Evolutionary conservation across 345 rosid genomes (phyloP), one percentile per base, ranked within the genome.

Genomic region (Eucalyptus pauciflora): DNA sequence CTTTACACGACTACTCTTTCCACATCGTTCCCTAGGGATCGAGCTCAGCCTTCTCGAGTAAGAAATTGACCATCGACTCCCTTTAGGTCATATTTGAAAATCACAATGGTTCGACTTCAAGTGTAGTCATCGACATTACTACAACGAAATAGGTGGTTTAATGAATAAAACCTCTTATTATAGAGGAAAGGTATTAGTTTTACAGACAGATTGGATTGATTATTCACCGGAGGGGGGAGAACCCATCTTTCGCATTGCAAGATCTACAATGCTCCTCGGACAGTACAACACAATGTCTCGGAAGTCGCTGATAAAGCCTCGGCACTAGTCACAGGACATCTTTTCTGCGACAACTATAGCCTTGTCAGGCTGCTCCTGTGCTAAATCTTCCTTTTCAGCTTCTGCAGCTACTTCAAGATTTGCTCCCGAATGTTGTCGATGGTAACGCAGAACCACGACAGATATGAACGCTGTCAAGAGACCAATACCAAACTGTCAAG

Each of bases 401-500:
- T 76, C 92, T 87, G 88, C 94, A 50, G 48, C 95, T 64, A 81
- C 94, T 85, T 89, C 94, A 25, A 89, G 87, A 14, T 89, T 92
- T 64, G 91, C 67, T 87, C n/a, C 87, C 18, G 93, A 89, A 76
- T 94, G 95, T 89, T 94, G 95, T 88, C 95, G 93, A 89, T 88
- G 93, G 92, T 93, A 95, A 50, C 95, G 93, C 90, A 97, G 88
- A 48, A 96, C 93, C 25, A 96, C 99, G 88, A 96, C 86, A 8
- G 94, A 90, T 92, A 97, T 94, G 91, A 97, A 97, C 88, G 94
- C 99, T 96, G 97, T 88, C 64, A 45, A 87, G 31, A 37, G 88
- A 13, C 69, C 83, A 22, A 31, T 3, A 52, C 51, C 43, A 49
- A 48, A 51, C 51, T 4, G 17, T n/a, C 85, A 46, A 69, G n/a